phyloP scores from a whole-genome alignment of 345 rosid genomes.

The Dimocarpus longan region DNA sequence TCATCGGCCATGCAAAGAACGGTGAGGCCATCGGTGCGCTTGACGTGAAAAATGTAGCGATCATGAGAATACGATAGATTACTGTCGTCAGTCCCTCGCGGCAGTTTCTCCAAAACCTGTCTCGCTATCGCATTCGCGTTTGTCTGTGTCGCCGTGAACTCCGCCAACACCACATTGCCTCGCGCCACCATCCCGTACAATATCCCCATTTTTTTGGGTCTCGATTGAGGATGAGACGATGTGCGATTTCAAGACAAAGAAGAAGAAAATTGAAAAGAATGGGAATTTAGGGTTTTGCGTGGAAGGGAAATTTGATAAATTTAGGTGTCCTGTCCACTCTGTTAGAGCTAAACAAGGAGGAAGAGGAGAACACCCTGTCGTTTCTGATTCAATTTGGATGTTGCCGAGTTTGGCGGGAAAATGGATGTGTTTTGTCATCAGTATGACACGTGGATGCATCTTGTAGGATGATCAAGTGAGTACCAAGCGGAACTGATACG shows the following conservation, averaged over 20 bases:
- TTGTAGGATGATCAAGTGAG: background rate
- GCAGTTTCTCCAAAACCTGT: constrained; percentile 41
- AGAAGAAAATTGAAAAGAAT: background rate
- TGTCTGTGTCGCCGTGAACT: constrained; percentile 38
- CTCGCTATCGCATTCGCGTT: constrained; percentile 45
- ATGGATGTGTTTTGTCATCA: background rate
- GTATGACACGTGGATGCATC: constrained; percentile 13
- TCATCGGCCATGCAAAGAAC: constrained; percentile 58
- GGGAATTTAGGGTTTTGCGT: background rate
- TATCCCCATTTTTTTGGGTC: constrained; percentile 39
- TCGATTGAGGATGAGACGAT: background rate
- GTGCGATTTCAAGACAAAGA: no score
- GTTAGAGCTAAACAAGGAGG: background rate
- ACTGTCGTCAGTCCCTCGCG: constrained; percentile 27
- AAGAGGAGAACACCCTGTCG: background rate
- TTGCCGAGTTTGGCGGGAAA: background rate
- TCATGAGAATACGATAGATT: constrained; percentile 49
- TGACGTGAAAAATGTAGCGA: constrained; percentile 50
- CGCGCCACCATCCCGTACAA: constrained; percentile 57
- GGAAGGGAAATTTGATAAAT: background rate
- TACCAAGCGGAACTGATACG: no score
- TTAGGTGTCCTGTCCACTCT: background rate
- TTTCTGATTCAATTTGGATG: background rate
- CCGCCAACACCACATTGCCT: constrained; percentile 51
- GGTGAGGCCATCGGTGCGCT: constrained; percentile 48